Percentiles rank a stretch among this genome's conserved stretches.
Evolutionary conservation across 768 basidiomycete genomes (phyloP).

Genomic region (Lanmaoa rubissima): DNA sequence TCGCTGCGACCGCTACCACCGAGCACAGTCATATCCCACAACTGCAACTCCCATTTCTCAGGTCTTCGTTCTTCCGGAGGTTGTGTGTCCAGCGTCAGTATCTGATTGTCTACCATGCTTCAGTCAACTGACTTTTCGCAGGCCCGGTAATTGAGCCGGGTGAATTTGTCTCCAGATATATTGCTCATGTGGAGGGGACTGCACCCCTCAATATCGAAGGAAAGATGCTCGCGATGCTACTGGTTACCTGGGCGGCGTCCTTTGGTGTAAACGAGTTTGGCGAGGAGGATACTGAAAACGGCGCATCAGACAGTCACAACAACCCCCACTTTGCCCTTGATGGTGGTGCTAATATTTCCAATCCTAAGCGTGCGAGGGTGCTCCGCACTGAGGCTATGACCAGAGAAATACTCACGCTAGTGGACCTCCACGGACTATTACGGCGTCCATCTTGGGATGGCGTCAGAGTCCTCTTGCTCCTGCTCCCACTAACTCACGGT

Average conservation of each 20-base stretch:
- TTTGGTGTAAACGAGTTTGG: conserved; percentile 84
- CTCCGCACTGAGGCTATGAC: conserved; percentile 67
- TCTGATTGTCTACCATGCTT: conserved; percentile 1
- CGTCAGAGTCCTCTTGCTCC: conserved; percentile 71
- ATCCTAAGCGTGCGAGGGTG: conserved; percentile 43
- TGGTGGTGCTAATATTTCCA: conserved; percentile 31
- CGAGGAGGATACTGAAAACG: conserved; percentile 35
- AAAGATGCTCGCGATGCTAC: conserved; percentile 70
- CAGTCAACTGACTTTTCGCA: conserved; percentile 32
- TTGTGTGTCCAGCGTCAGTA: conserved; percentile 80
- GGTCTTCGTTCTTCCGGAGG: conserved; percentile 80
- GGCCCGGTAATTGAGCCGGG: conserved; percentile 82
- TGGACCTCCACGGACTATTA: conserved; percentile 78
- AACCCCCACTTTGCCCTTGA: conserved; percentile 16
- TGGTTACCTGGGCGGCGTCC: conserved; percentile 87
- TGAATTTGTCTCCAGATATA: conserved; percentile 75
- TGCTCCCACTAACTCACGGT: conserved; percentile 87
- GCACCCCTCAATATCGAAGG: conserved; percentile 69
- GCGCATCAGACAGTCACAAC: conserved; percentile 1
- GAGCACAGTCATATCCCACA: conserved; percentile 58
- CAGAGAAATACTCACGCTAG: conserved; percentile 70
- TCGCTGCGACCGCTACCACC: neutral
- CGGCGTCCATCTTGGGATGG: conserved; percentile 87
- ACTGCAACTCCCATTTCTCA: conserved; percentile 76
- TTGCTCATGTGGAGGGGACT: conserved; percentile 60